Evolutionary conservation across 768 basidiomycete species (phyloP).

Genomic region (Hericium coralloides): DNA sequence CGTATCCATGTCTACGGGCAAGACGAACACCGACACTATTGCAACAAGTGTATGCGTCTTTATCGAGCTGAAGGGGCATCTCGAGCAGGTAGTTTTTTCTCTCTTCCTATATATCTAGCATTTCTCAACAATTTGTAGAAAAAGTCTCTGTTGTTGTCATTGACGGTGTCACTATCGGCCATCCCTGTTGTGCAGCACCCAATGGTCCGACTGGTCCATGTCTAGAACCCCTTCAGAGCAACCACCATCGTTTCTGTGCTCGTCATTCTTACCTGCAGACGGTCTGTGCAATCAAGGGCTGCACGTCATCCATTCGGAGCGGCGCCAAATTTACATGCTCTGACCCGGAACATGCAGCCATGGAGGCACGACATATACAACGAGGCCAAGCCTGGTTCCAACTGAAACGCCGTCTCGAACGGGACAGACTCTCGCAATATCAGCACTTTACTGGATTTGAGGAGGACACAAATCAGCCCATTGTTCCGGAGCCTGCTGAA

Average conservation of each 20-base stretch:
- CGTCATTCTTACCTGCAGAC: neutral
- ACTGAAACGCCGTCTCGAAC: neutral
- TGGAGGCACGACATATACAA: neutral
- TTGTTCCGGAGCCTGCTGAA: too few relatives aligned
- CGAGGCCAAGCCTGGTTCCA: neutral
- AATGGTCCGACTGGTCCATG: constrained; percentile 8
- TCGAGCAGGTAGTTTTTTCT: neutral
- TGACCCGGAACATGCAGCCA: neutral
- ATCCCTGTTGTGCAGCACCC: constrained; percentile 16
- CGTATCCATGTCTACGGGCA: constrained; percentile 18
- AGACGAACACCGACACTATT: constrained; percentile 21
- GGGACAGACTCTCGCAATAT: too few relatives aligned
- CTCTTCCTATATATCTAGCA: neutral
- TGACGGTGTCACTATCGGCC: constrained; percentile 21
- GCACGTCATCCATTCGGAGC: neutral
- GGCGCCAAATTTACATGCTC: neutral
- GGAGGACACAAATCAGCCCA: too few relatives aligned
- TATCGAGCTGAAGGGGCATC: constrained; percentile 8
- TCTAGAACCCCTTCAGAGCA: constrained; percentile 1
- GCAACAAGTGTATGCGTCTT: constrained; percentile 19
- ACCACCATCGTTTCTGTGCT: constrained; percentile 11
- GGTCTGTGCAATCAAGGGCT: constrained; percentile 2
- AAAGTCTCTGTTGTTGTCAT: constrained; percentile 11
- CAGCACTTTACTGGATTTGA: too few relatives aligned
- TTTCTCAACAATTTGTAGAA: constrained; percentile 1